phyloP scores from a whole-genome alignment of 1,139 yeast species.

The Yamadazyma triangularis region DNA sequence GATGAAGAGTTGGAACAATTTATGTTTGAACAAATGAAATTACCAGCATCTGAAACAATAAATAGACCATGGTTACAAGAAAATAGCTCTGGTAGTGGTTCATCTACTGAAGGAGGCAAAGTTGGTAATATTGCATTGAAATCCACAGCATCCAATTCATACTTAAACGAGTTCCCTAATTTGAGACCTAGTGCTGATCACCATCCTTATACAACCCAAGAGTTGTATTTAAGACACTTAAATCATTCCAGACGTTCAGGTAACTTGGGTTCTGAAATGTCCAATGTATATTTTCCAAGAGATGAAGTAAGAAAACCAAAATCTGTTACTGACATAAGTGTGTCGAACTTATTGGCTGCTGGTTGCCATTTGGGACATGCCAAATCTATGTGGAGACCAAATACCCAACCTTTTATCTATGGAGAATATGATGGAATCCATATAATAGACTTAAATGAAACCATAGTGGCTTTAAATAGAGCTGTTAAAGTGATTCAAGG shows the following conservation, averaged over 20 bases:
- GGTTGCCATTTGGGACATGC: conserved; percentile 96
- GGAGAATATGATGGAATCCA: conserved; percentile 89
- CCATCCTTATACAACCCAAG: conserved; percentile 63
- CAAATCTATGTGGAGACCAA: conserved; percentile 72
- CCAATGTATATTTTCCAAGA: conserved; percentile 66
- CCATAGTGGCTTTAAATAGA: conserved; percentile 67
- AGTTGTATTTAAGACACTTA: conserved; percentile 68
- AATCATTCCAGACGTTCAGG: conserved; percentile 46
- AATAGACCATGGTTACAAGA: conserved; percentile 33
- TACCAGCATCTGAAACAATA: conserved; percentile 26
- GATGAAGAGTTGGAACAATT: conserved; percentile 42
- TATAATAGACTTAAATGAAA: conserved; percentile 83
- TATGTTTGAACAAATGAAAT: conserved; percentile 29
- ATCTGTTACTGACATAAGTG: conserved; percentile 51
- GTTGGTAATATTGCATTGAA: conserved; percentile 9
- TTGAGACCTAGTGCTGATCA: conserved; percentile 43
- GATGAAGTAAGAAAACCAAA: conserved; percentile 60
- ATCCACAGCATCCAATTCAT: conserved; percentile 29
- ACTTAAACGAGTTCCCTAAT: conserved; percentile 33
- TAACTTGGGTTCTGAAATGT: conserved; percentile 61
- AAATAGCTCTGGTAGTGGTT: neutral
- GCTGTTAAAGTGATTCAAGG: conserved; percentile 80
- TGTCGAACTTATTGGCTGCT: conserved; percentile 75
- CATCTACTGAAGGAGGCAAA: neutral
- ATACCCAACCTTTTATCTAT: conserved; percentile 80